These are phyloP conservation scores for Fulvia fulva DNA, from an alignment of 2,329 filamentous ascomycete genomes.

Conservation along the genomic window DNA sequence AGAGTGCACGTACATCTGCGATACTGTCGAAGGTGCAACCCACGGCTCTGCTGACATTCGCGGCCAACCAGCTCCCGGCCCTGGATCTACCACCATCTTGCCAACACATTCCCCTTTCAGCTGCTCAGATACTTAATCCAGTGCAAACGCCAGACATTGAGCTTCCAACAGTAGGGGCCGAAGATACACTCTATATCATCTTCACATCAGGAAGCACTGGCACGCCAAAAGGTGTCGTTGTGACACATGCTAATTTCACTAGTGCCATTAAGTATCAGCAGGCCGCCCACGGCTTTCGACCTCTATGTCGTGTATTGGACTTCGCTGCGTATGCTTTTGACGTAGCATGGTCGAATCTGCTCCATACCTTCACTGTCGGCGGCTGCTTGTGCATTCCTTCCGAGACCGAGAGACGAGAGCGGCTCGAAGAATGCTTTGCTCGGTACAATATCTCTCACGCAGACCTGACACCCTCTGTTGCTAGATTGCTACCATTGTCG, in stretches of 20 bases:
- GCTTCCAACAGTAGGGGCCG: neutral
- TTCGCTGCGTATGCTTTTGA: slow-evolving; percentile 17
- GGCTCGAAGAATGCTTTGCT: too few relatives aligned
- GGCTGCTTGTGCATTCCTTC: slow-evolving; percentile 12
- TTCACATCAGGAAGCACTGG: slow-evolving; percentile 50
- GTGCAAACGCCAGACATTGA: neutral
- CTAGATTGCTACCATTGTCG: neutral
- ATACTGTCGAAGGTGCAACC: too few relatives aligned
- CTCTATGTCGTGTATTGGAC: too few relatives aligned
- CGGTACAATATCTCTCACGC: too few relatives aligned
- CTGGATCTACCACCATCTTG: too few relatives aligned
- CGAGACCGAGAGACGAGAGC: neutral
- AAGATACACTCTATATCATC: slow-evolving; percentile 12
- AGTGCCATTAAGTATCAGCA: neutral
- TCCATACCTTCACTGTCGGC: slow-evolving; percentile 10
- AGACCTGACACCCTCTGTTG: neutral
- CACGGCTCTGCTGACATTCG: too few relatives aligned
- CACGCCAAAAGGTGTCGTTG: slow-evolving; percentile 9
- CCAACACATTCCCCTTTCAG: too few relatives aligned
- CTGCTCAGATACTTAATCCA: too few relatives aligned
- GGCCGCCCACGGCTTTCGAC: too few relatives aligned
- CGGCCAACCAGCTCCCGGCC: too few relatives aligned
- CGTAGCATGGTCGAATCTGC: slow-evolving; percentile 10
- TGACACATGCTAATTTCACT: slow-evolving; percentile 8
- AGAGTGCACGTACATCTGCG: too few relatives aligned